These are phyloP conservation scores for Cucurbita pepo DNA, from an alignment of 306 rosid species.

Conservation along the genomic window DNA sequence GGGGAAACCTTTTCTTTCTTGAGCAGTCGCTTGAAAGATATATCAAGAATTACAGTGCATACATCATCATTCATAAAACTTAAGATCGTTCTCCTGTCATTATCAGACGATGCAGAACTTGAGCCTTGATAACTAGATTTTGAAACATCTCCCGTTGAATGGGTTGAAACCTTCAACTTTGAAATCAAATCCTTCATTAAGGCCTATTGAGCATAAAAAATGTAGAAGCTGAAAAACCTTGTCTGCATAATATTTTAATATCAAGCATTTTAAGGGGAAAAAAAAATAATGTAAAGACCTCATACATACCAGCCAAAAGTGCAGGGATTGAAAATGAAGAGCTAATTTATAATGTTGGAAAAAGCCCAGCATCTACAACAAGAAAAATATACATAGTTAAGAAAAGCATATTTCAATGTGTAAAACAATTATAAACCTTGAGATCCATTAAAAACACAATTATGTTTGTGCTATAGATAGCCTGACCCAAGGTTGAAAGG, in stretches of 20 bases:
- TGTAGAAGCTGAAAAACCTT: conserved; percentile 2
- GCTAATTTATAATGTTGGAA: conserved; percentile 66
- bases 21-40: conserved; percentile 69
- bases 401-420: neutral
- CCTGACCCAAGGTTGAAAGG: too few species aligned
- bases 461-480: neutral
- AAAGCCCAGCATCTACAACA: conserved; percentile 78
- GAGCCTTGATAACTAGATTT: conserved; percentile 21
- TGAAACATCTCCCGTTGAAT: conserved; percentile 37
- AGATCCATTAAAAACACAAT: neutral
- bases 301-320: conserved; percentile 84
- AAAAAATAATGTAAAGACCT: neutral
- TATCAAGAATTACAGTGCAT: conserved; percentile 52
- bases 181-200: conserved; percentile 73
- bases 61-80: conserved; percentile 54
- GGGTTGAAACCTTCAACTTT: conserved; percentile 45
- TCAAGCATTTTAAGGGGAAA: neutral
- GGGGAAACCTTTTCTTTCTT: conserved; percentile 69
- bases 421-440: neutral
- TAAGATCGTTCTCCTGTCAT: conserved; percentile 34
- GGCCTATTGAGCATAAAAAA: conserved; percentile 30
- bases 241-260: conserved; percentile 4
- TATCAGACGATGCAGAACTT: conserved; percentile 34
- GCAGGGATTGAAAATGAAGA: conserved; percentile 71
- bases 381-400: neutral